Evolutionary conservation across 2,329 filamentous ascomycete genomes (phyloP), one percentile per base, ranked within the genome.

Genomic region (Colletotrichum chrysophilum): DNA sequence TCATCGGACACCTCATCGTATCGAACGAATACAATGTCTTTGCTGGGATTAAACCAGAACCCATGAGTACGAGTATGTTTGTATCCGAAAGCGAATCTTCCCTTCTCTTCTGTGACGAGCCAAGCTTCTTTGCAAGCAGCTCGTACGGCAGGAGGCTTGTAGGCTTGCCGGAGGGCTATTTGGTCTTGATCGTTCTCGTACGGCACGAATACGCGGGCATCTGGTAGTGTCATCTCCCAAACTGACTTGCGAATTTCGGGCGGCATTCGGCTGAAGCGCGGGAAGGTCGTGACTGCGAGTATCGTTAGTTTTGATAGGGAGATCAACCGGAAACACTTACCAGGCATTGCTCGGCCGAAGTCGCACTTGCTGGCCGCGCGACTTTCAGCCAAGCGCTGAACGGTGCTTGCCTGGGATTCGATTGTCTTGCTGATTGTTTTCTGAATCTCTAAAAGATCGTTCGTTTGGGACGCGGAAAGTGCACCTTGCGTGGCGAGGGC

Each of bases 131-230:
- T 70, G 38, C 71, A 70, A 5, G 24, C 66, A 12, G n/a, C 8
- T 36, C 66, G 38, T 2, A 70, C 10, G 2, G 16, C n/a, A 2
- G 65, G 65, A 30, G 71, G 18, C 1, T 38, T 52, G n/a, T 38
- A 8, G 16, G 7, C 36, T 36, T 34, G 32, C 13, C 7, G 7
- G 16, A 38, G 36, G 36, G 36, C 16, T 7, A 38, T 38, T 16
- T 38, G 18, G 18, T 6, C 43, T 48, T 30, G 36, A 26, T 24
- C 7, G n/a, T 6, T n/a, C 32, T 16, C 2, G 4, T 43, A 8
- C 7, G 36, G n/a, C 77, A 88, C 85, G 14, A 76, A 67, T 2
- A 74, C 9, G 3, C 74, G 66, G 6, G 6, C 1, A 3, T 48
- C 28, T 4, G 74, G 66, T 3, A 76, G n/a, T 6, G 67, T 18